These are phyloP conservation scores for Colletotrichum lindemuthianum DNA, from an alignment of 2,329 filamentous ascomycete genomes.

Conservation along the genomic window DNA sequence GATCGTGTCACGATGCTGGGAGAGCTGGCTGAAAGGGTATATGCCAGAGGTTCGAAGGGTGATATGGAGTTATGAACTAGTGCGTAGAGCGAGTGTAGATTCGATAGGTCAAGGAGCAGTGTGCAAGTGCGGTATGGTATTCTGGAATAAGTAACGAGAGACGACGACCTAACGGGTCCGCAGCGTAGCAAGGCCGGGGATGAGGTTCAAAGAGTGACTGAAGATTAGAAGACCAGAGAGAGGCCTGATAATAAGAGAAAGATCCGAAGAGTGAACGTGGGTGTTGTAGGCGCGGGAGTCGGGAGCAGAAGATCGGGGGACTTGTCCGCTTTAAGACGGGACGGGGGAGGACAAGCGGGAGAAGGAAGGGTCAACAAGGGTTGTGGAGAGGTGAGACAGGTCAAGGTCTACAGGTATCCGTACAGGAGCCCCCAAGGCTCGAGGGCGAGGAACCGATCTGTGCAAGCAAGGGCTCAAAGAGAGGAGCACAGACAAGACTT, in stretches of 20 bases:
- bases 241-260: conserved; percentile 37
- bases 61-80: no score
- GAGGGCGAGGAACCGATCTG: conserved; percentile 36
- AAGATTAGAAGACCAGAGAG: conserved; percentile 32
- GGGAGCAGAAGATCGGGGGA: conserved; percentile 36
- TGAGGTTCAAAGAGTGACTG: conserved; percentile 36
- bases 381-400: conserved; percentile 34
- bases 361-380: conserved; percentile 30
- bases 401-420: conserved; percentile 24
- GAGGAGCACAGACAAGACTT: conserved; percentile 36
- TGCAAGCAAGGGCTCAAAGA: conserved; percentile 34
- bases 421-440: conserved; percentile 19
- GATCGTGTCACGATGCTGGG: no score
- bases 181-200: background rate
- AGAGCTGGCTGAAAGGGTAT: no score
- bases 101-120: conserved; percentile 2
- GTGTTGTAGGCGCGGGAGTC: conserved; percentile 38
- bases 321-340: conserved; percentile 43
- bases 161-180: conserved; percentile 7
- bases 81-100: background rate
- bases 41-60: no score
- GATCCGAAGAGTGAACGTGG: conserved; percentile 41
- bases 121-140: background rate
- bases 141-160: conserved; percentile 8
- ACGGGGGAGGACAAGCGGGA: conserved; percentile 33